Base-by-base conservation (phyloP, 2,329 filamentous ascomycete genomes). In the Clarireedia homoeocarpa region DNA sequence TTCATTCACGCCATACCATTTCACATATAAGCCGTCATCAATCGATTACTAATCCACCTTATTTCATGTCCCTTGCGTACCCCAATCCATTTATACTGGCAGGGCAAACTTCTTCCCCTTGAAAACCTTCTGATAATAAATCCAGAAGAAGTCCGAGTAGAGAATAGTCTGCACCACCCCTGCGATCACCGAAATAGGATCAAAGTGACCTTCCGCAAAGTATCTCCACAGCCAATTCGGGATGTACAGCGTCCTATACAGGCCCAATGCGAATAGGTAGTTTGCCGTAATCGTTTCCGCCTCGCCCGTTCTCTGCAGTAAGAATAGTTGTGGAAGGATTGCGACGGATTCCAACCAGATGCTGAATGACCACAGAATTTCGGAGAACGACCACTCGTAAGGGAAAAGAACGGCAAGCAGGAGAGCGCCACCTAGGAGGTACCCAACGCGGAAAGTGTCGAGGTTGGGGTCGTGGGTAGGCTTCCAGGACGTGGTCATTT, bases 221-320 rank as follows among this genome's bases (percentile, higher is more conserved):
- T 92, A 97, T 55, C 94, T 81, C 74, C 89, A 97, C 67, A 97
- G 84, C 94, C 94, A 99, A 76, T 99, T 99, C 63, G 94, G 94
- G 65, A 99, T 99, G 74, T 99, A 99, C 56, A 99, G 78, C 3
- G 91, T 89, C 56, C 94, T 82, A 77, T 99, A 99, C 61, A 86
- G 77, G 36, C 94, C 94, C 39, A 99, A 79, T 14, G 95, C 92
- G 69, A 96, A 96, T 44, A 99, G 81, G 72, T 99, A 99, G 74
- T 99, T 92, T 1, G 91, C 96, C 12, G 94, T 99, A 69, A 99
- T 99, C n/a, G 94, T 96, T 75, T 99, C 94, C 10, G 94, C 95
- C 75, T 97, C 92, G 63, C 94, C 95, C 0, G 94, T 99, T 67
- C 94, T 82, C 75, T 99, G 94, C 61, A 99, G 80, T 89, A 99